Evolutionary conservation across 768 basidiomycete genomes (phyloP), one percentile per base, ranked within the genome.

Genomic region (Suillus subluteus): DNA sequence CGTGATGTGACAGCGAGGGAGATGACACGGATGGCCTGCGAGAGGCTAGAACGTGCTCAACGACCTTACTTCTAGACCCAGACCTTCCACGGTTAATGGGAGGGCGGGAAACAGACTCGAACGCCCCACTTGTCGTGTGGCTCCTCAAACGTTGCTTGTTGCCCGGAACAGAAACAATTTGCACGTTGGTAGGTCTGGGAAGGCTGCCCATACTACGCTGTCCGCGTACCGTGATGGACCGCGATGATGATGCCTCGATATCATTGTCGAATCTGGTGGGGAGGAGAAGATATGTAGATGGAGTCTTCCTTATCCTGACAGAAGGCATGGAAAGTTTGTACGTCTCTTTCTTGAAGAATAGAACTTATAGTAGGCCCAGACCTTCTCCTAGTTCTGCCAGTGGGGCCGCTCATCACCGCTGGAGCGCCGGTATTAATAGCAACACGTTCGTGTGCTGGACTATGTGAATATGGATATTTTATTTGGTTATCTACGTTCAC

Each of bases 281-380:
- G 62, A 64, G n/a, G 11, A 43, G 30, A 43, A 11, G 3, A 18
- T 63, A 63, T 3, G 13, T 30, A 6, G 59, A 65, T 23, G 65
- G 32, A 16, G 43, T 63, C 46, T 21, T 74, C 73, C 76, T 82
- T 63, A 87, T 78, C 70, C 83, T 80, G 64, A 87, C 78, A 48
- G 86, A 87, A 44, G 85, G 84, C 84, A 86, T 85, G 37, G 38
- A 59, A 40, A 16, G 15, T 18, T 13, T 35, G 35, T n/a, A 12
- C 11, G 32, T 21, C 54, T 56, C 54, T 56, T 56, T 21, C 35
- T 56, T 13, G 21, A 56, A 56, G 21, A 13, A 12, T 3, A 4
- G 55, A 56, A 7, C 55, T 56, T 56, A 55, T 35, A 21, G 52
- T 18, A 54, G 12, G 26, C 26, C 26, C 26, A 26, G 26, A 26